Percentiles rank a stretch among this genome's conserved stretches.
These are phyloP conservation scores for Kazachstania martiniae DNA, from an alignment of 805 yeast species.

Conservation along the genomic window DNA sequence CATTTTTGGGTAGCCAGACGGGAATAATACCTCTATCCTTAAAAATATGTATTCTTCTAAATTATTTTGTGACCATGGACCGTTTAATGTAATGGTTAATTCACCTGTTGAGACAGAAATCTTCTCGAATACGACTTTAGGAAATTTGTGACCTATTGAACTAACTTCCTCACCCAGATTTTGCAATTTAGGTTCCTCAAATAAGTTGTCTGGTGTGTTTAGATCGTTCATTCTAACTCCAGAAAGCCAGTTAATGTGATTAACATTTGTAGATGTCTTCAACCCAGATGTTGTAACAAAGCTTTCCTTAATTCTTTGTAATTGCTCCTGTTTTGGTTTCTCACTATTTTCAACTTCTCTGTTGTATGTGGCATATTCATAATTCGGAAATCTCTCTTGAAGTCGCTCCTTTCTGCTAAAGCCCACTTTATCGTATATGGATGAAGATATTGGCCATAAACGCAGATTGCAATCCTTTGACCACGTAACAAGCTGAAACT, in stretches of 20 bases:
- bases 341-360: conserved; percentile 35
- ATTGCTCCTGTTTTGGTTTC: conserved; percentile 9
- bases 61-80: conserved; percentile 50
- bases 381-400: conserved; percentile 31
- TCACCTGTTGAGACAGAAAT: conserved; percentile 83
- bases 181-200: conserved; percentile 33
- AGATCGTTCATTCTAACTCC: conserved; percentile 62
- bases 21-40: conserved; percentile 60
- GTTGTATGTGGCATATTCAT: conserved; percentile 39
- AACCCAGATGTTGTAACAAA: conserved; percentile 32
- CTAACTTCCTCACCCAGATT: conserved; percentile 90
- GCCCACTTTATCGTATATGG: conserved; percentile 36
- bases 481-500: conserved; percentile 91
- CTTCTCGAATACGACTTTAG: conserved; percentile 74
- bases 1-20: conserved; percentile 57
- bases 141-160: conserved; percentile 77
- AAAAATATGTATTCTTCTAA: conserved; percentile 45
- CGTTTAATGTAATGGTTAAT: conserved; percentile 64
- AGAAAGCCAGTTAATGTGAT: conserved; percentile 84
- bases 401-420: conserved; percentile 32
- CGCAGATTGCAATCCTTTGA: conserved; percentile 77
- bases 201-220: conserved; percentile 28
- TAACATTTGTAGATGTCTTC: conserved; percentile 32
- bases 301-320: conserved; percentile 30
- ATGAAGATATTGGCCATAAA: conserved; percentile 60